phyloP scores from a whole-genome alignment of 306 rosid genomes.

The Castanea mollissima region DNA sequence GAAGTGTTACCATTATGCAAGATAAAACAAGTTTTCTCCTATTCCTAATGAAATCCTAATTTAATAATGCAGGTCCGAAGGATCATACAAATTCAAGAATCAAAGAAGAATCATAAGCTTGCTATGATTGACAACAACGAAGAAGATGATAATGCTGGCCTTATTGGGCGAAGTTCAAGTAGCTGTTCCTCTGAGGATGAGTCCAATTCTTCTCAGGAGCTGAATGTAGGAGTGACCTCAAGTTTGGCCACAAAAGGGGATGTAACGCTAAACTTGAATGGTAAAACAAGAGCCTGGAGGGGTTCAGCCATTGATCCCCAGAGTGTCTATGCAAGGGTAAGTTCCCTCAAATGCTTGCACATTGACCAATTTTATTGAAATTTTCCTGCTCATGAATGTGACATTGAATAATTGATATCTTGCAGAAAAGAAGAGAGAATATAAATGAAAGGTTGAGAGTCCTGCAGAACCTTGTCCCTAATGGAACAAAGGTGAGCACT shows the following conservation, averaged over 20 bases:
- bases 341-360: slow-evolving; percentile 5
- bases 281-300: slow-evolving; percentile 51
- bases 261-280: slow-evolving; percentile 32
- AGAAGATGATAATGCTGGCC: slow-evolving; percentile 33
- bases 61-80: slow-evolving; percentile 22
- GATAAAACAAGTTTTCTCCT: not conserved
- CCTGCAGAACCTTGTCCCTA: slow-evolving; percentile 81
- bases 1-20: not conserved
- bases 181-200: slow-evolving; percentile 72
- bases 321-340: slow-evolving; percentile 82
- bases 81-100: slow-evolving; percentile 37
- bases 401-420: slow-evolving; percentile 13
- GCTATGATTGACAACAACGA: slow-evolving; percentile 31
- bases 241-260: slow-evolving; percentile 33
- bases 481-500: slow-evolving; percentile 75
- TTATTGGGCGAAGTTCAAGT: slow-evolving; percentile 52
- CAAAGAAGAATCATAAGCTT: slow-evolving; percentile 46
- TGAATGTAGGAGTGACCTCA: slow-evolving; percentile 47
- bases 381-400: not conserved
- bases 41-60: not conserved
- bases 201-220: slow-evolving; percentile 46
- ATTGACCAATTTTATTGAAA: not conserved
- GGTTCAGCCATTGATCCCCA: slow-evolving; percentile 80
- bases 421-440: slow-evolving; percentile 95
- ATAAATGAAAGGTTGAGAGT: slow-evolving; percentile 80